Conservation (phyloP, 2,329 filamentous ascomycete genomes). For the Blastomyces percursus region DNA sequence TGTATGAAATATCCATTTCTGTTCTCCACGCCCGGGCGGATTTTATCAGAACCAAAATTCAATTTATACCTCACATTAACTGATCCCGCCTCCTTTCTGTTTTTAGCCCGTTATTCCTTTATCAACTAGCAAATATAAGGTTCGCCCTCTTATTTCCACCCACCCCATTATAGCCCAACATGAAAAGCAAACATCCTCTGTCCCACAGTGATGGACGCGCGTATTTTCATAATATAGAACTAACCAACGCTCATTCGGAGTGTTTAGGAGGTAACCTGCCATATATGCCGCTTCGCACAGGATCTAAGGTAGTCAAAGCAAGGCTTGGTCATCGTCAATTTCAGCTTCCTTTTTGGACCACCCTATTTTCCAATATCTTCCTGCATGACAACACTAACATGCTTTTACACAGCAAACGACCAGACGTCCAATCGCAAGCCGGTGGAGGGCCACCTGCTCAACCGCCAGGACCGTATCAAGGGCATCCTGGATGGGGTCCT, state of each 20-base stretch:
- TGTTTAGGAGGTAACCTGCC: constrained; percentile 14
- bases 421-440: constrained; percentile 15
- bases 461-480: neutral
- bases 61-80: neutral
- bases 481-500: neutral
- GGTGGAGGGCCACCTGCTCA: neutral
- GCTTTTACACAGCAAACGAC: constrained; percentile 10
- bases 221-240: neutral
- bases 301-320: constrained; percentile 12
- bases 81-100: neutral
- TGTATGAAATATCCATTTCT: constrained; percentile 12
- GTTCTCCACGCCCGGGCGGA: neutral
- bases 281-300: constrained; percentile 16
- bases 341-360: neutral
- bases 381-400: neutral
- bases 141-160: constrained; percentile 32
- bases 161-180: neutral
- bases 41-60: neutral
- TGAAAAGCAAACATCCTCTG: neutral
- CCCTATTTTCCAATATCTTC: neutral
- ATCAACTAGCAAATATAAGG: constrained; percentile 36
- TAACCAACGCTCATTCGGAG: neutral
- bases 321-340: neutral
- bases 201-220: neutral
- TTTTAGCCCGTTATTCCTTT: constrained; percentile 24